Evolutionary conservation across 106 monocot species (phyloP).

Genomic region (Dendrobium nobile): DNA sequence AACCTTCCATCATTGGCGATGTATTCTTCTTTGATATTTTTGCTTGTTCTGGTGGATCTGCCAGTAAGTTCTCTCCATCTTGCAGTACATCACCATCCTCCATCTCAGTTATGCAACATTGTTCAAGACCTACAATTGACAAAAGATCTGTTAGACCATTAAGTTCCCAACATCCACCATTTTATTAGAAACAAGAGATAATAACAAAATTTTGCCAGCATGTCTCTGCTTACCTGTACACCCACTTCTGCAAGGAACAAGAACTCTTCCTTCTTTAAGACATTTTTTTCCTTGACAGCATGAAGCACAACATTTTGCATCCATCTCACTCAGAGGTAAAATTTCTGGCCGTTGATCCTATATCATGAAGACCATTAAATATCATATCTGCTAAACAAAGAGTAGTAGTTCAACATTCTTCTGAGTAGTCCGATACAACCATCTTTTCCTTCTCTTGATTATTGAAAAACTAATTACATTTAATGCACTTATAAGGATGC

Average conservation of each 20-base stretch:
- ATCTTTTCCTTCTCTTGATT: not conserved
- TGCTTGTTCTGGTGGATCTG: constrained; percentile 4
- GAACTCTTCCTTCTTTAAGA: not conserved
- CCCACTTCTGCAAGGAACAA: not conserved
- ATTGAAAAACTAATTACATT: not conserved
- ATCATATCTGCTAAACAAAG: not conserved
- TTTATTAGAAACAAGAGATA: not conserved
- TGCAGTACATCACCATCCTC: not conserved
- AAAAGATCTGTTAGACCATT: not conserved
- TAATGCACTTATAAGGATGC: not conserved
- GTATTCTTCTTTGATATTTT: constrained; percentile 5
- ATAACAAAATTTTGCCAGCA: not conserved
- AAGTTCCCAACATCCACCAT: not conserved
- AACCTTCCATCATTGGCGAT: constrained; percentile 7
- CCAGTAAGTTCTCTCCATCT: not conserved
- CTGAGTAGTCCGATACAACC: not conserved
- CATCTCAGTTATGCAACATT: constrained; percentile 6
- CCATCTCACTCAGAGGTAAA: not conserved
- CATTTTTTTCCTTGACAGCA: not conserved
- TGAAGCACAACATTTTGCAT: constrained; percentile 6
- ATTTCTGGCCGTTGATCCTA: not conserved
- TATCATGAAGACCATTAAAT: not conserved
- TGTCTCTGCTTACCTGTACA: constrained; percentile 4
- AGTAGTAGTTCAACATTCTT: not conserved
- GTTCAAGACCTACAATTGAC: constrained; percentile 8